Percentiles rank a stretch among this genome's conserved stretches.
These are phyloP conservation scores for Colletotrichum gloeosporioides DNA, from an alignment of 2,329 filamentous ascomycete species.

Conservation along the genomic window DNA sequence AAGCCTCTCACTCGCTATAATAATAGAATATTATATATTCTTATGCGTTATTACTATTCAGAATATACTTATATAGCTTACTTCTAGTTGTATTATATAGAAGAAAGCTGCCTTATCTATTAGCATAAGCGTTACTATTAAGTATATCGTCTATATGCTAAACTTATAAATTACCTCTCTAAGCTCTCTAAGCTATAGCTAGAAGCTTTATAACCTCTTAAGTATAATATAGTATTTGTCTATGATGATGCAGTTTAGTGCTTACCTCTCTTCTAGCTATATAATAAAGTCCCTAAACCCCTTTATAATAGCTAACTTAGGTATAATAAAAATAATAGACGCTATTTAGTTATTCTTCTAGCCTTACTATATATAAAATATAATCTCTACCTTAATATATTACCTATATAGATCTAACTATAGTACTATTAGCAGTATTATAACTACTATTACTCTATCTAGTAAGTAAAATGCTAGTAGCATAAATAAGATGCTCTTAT, in stretches of 20 bases:
- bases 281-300: constrained; percentile 7
- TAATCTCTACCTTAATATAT: neutral
- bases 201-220: neutral
- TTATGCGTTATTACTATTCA: neutral
- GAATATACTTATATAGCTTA: neutral
- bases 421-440: constrained; percentile 13
- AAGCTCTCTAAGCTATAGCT: neutral
- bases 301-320: neutral
- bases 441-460: neutral
- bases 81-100: neutral
- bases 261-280: neutral
- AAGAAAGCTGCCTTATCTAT: neutral
- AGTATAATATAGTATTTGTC: constrained; percentile 14
- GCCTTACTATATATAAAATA: neutral
- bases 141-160: constrained; percentile 5
- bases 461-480: constrained; percentile 14
- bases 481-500: constrained; percentile 25
- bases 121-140: neutral
- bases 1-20: neutral
- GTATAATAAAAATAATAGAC: neutral
- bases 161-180: neutral
- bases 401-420: neutral
- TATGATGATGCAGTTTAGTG: constrained; percentile 5
- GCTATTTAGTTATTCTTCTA: neutral
- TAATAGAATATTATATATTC: neutral